phyloP scores from a whole-genome alignment of 1,284 basidiomycete species.

The Prillingera fragicola region DNA sequence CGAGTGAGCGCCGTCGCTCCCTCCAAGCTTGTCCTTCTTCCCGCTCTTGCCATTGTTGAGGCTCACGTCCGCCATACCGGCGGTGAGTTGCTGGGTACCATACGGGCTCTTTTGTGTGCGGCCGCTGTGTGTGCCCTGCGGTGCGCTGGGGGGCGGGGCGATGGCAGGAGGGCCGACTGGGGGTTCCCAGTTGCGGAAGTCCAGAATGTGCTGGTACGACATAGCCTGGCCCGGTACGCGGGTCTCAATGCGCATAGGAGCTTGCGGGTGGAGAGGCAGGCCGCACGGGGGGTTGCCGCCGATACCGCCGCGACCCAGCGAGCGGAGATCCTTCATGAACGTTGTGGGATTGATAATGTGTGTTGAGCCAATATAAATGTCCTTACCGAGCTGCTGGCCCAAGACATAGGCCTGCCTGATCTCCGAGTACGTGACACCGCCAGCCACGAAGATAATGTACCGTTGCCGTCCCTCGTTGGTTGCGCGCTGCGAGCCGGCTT shows the following conservation, averaged over 20 bases:
- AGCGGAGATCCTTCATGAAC: slow-evolving; percentile 81
- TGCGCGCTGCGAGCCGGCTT: slow-evolving; percentile 46
- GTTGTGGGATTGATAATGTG: slow-evolving; percentile 75
- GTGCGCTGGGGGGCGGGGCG: slow-evolving; percentile 29
- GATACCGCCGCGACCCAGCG: slow-evolving; percentile 72
- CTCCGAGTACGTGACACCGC: slow-evolving; percentile 95
- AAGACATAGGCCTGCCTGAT: slow-evolving; percentile 81
- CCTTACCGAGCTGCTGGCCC: slow-evolving; percentile 68
- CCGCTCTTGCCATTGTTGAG: slow-evolving; percentile 46
- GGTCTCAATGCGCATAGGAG: slow-evolving; percentile 50
- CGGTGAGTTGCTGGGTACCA: slow-evolving; percentile 19
- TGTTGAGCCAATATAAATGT: slow-evolving; percentile 90
- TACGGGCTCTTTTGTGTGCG: slow-evolving; percentile 27
- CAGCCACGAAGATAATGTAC: slow-evolving; percentile 86
- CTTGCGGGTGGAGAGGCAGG: slow-evolving; percentile 50
- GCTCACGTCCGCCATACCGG: slow-evolving; percentile 19
- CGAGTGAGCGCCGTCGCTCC: slow-evolving; percentile 56
- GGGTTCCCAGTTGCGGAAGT: slow-evolving; percentile 44
- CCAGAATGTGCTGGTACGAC: slow-evolving; percentile 56
- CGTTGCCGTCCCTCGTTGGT: slow-evolving; percentile 60
- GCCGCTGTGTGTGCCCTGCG: slow-evolving; percentile 5
- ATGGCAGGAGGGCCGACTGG: slow-evolving; percentile 45
- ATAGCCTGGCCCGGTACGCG: slow-evolving; percentile 63
- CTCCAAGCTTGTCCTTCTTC: slow-evolving; percentile 63
- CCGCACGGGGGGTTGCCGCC: slow-evolving; percentile 63